Base-by-base conservation (phyloP, 2,329 filamentous ascomycete genomes). In the Monosporascus ibericus region DNA sequence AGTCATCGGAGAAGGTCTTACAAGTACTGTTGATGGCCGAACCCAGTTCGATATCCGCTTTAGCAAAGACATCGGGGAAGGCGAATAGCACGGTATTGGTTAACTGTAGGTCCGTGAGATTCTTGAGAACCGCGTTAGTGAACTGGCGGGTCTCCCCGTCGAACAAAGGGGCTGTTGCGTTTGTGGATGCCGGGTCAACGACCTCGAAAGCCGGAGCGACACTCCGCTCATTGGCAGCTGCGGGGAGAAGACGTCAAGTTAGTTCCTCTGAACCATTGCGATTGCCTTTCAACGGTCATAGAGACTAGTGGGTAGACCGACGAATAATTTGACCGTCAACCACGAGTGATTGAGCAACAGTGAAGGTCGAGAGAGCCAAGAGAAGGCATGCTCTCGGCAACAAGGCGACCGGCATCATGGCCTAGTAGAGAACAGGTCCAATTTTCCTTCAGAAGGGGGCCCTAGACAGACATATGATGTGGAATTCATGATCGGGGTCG, bases 101-200 rank as follows among this genome's bases (percentile, higher is more conserved):
- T 36, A 65, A 48, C 7, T 58, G 58, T 15, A 65, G 49, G 22
- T 55, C 48, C 2, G 63, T 65, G 30, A 65, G 60, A 39, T 65
- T 65, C n/a, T 58, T 55, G 18, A 65, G 36, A 30, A 64, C 58
- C 24, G 56, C 57, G 36, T 61, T 58, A 6, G 61, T 65, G 25
- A 65, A 54, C 51, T 63, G 61, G 48, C 48, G 54, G 4, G 59
- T 63, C 52, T 65, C 63, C 34, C 63, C 60, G 15, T 53, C 57
- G 40, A 65, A 65, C 44, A 64, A 59, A 37, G 59, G 52, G 24
- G 62, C 62, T 38, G 63, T 64, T 15, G 62, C 57, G 30, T 64
- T 65, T 2, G 62, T 62, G 50, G 59, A 55, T n/a, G 60, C 56
- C 15, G 60, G 53, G 36, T 62, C 40, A 44, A 62, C 48, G 14